Conservation (phyloP, 148 eudicot genomes). For the Simmondsia chinensis region DNA sequence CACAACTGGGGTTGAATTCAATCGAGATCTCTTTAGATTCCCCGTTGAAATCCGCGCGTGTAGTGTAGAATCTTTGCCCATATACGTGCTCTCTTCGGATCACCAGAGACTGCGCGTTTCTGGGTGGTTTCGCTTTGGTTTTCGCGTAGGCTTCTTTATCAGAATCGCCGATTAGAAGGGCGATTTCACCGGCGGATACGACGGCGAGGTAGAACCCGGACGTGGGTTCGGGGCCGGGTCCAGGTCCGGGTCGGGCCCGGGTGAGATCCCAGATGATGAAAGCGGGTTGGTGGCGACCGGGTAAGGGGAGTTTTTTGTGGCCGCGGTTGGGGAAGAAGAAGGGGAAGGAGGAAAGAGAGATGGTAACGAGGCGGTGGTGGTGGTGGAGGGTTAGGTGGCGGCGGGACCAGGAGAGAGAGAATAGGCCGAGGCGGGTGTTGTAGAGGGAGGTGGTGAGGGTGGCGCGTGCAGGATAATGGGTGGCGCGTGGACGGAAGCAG, state of each 20-base stretch:
- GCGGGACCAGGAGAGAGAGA: constrained; percentile 61
- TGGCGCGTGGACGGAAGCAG: constrained; percentile 33
- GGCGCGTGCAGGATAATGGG: constrained; percentile 13
- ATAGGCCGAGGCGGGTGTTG: constrained; percentile 46
- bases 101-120: constrained; percentile 21
- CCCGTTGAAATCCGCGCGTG: constrained; percentile 34
- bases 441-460: constrained; percentile 39
- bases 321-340: background rate
- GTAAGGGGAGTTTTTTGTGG: too few species aligned
- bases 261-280: constrained; percentile 50
- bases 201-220: constrained; percentile 60
- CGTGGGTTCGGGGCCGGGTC: constrained; percentile 53
- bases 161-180: constrained; percentile 41
- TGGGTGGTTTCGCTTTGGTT: background rate
- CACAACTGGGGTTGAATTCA: constrained; percentile 27
- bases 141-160: constrained; percentile 20
- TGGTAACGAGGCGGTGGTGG: constrained; percentile 24
- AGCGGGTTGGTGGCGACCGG: background rate
- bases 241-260: constrained; percentile 44
- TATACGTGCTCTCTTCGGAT: constrained; percentile 59
- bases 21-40: constrained; percentile 29
- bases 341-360: constrained; percentile 7
- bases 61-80: constrained; percentile 35
- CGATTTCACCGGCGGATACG: constrained; percentile 17
- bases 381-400: constrained; percentile 34